Conservation (phyloP, 2,329 filamentous ascomycete species). For the Cordyceps cateniannulata region DNA sequence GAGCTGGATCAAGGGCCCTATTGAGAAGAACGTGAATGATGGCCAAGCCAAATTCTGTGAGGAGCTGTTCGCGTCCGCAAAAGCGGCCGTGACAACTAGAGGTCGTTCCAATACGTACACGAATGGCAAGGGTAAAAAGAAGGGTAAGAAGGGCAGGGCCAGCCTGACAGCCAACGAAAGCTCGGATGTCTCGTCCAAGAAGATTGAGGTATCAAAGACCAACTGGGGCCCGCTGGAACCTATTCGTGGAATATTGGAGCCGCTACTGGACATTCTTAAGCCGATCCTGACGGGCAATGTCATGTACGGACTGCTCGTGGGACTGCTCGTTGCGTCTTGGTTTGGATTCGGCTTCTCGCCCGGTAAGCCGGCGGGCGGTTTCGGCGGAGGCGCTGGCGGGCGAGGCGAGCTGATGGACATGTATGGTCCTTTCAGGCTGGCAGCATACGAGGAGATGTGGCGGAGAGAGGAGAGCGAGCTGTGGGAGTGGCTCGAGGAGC, state of each 20-base stretch:
- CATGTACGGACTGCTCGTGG: conserved; percentile 66
- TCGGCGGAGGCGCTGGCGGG: conserved; percentile 23
- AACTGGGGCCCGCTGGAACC: conserved; percentile 82
- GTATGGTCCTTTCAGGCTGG: conserved; percentile 56
- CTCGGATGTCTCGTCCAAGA: conserved; percentile 30
- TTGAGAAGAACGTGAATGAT: conserved; percentile 91
- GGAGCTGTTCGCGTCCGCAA: conserved; percentile 69
- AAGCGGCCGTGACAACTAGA: conserved; percentile 63
- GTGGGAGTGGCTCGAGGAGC: conserved; percentile 90
- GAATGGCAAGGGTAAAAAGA: conserved; percentile 56
- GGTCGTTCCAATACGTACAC: conserved; percentile 41
- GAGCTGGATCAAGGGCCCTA: conserved; percentile 97
- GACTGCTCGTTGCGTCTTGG: conserved; percentile 69
- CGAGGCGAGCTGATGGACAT: conserved; percentile 18
- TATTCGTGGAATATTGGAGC: conserved; percentile 61
- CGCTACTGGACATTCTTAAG: conserved; percentile 60
- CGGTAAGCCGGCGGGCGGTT: conserved; percentile 29
- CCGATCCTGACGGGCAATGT: conserved; percentile 72
- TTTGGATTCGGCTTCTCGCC: conserved; percentile 54
- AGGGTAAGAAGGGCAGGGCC: conserved; percentile 45
- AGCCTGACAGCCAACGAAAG: conserved; percentile 38
- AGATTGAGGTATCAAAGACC: conserved; percentile 36
- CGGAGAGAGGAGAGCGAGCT: conserved; percentile 77
- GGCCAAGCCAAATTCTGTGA: conserved; percentile 80
- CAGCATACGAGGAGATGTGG: conserved; percentile 93